Conservation (phyloP, 2,329 filamentous ascomycete species). For the Microcyclosporella mali region DNA sequence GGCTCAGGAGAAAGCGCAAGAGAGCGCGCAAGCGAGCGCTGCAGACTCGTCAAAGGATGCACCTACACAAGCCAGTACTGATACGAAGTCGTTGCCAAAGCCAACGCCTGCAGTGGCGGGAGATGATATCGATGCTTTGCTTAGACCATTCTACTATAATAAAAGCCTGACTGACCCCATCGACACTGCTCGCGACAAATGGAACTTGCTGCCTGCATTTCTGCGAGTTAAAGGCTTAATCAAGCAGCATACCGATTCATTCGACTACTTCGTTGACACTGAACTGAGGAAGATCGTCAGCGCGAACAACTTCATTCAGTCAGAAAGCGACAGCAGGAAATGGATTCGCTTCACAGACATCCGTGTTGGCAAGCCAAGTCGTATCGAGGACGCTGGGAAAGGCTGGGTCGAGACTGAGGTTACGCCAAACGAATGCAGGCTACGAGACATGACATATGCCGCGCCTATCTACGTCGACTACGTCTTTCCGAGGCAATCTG, state of each 20-base stretch:
- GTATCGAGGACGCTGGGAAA: conserved; percentile 67
- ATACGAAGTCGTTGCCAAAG: conserved; percentile 10
- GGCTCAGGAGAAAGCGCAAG: conserved; percentile 3
- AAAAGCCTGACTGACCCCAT: conserved; percentile 64
- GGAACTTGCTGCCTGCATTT: conserved; percentile 94
- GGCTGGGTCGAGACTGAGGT: conserved; percentile 61
- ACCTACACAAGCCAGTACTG: conserved; percentile 1
- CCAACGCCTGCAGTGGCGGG: conserved; percentile 14
- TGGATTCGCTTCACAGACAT: conserved; percentile 70
- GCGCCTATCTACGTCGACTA: conserved; percentile 92
- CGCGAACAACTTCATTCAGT: conserved; percentile 80
- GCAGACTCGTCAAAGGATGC: neutral
- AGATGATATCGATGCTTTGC: conserved; percentile 51
- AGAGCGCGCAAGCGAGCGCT: neutral
- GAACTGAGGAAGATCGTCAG: conserved; percentile 96
- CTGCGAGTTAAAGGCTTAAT: conserved; percentile 94
- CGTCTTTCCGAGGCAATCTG: conserved; percentile 76
- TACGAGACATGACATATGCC: conserved; percentile 96
- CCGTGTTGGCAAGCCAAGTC: conserved; percentile 73
- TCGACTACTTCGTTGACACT: conserved; percentile 95
- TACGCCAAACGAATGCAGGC: conserved; percentile 90
- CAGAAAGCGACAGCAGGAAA: conserved; percentile 88
- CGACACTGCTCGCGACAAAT: conserved; percentile 77
- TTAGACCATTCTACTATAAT: conserved; percentile 64
- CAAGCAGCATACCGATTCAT: conserved; percentile 97